Conservation (phyloP, 2,329 filamentous ascomycete genomes). For the Phialocephala subalpina region DNA sequence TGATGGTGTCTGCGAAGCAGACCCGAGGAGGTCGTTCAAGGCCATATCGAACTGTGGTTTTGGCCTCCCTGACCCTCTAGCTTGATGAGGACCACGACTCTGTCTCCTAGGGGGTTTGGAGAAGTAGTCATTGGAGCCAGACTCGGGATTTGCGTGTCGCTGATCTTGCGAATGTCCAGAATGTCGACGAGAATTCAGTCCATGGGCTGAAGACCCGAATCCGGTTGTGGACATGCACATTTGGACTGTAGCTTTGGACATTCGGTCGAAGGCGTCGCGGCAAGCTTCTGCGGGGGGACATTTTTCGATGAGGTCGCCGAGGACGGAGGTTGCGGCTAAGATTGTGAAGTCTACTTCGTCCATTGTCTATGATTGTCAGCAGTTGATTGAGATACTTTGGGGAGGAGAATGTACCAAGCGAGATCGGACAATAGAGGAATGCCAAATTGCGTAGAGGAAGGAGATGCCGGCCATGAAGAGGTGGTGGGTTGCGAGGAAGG, state of each 20-base stretch:
- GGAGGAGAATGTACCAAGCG: constrained; percentile 70
- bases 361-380: constrained; percentile 65
- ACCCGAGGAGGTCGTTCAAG: constrained; percentile 42
- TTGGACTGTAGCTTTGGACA: constrained; percentile 93
- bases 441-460: constrained; percentile 97
- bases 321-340: constrained; percentile 89
- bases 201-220: constrained; percentile 40
- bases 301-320: constrained; percentile 90
- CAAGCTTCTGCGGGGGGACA: constrained; percentile 95
- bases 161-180: constrained; percentile 27
- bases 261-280: constrained; percentile 92
- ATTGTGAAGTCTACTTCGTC: constrained; percentile 99
- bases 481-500: constrained; percentile 93
- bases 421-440: constrained; percentile 87
- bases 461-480: constrained; percentile 97
- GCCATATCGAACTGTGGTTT: constrained; percentile 45
- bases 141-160: constrained; percentile 8
- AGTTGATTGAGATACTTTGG: neutral
- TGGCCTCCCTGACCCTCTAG: constrained; percentile 25
- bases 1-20: constrained; percentile 13
- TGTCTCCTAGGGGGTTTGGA: constrained; percentile 29
- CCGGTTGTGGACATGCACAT: constrained; percentile 85
- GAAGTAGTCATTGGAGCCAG: constrained; percentile 31
- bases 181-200: constrained; percentile 34
- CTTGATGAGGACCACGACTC: constrained; percentile 21